A percentile compares a stretch with the other conserved stretches of the same genome.
These are phyloP conservation scores for Cryptosporidium tyzzeri DNA, from an alignment of 169 alveolate species.

Conservation along the genomic window DNA sequence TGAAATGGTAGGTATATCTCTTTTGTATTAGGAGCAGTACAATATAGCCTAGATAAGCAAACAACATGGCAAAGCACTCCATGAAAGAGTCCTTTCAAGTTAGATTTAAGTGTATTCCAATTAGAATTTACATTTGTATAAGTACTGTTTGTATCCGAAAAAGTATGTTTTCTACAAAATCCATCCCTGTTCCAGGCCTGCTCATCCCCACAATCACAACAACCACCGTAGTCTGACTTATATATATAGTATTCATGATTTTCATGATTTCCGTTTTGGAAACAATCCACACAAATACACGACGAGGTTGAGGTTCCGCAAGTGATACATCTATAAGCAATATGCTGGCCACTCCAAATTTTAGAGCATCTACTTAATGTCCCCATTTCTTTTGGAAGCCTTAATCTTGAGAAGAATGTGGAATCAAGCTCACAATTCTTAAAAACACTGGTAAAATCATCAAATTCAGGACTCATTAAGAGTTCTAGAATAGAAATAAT, in stretches of 20 bases:
- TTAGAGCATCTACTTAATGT: slow-evolving; percentile 74
- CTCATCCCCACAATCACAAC: slow-evolving; percentile 82
- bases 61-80: slow-evolving; percentile 57
- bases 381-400: slow-evolving; percentile 21
- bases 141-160: background rate
- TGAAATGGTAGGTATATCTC: slow-evolving; percentile 54
- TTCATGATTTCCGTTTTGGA: slow-evolving; percentile 76
- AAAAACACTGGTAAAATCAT: slow-evolving; percentile 10
- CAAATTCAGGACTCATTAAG: slow-evolving; percentile 35
- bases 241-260: slow-evolving; percentile 79
- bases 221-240: slow-evolving; percentile 80
- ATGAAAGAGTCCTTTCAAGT: slow-evolving; percentile 18
- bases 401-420: slow-evolving; percentile 8
- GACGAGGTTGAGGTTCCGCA: slow-evolving; percentile 78
- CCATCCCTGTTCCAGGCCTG: slow-evolving; percentile 78
- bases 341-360: slow-evolving; percentile 80
- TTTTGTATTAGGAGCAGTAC: slow-evolving; percentile 48
- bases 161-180: slow-evolving; percentile 74
- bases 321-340: slow-evolving; percentile 79
- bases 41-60: slow-evolving; percentile 31
- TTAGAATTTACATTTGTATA: background rate
- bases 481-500: slow-evolving; percentile 48
- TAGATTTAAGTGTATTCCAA: background rate
- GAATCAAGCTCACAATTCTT: background rate
- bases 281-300: slow-evolving; percentile 80